Base-by-base conservation (phyloP, 2,329 filamentous ascomycete species). In the Dichotomopilus funicola region DNA sequence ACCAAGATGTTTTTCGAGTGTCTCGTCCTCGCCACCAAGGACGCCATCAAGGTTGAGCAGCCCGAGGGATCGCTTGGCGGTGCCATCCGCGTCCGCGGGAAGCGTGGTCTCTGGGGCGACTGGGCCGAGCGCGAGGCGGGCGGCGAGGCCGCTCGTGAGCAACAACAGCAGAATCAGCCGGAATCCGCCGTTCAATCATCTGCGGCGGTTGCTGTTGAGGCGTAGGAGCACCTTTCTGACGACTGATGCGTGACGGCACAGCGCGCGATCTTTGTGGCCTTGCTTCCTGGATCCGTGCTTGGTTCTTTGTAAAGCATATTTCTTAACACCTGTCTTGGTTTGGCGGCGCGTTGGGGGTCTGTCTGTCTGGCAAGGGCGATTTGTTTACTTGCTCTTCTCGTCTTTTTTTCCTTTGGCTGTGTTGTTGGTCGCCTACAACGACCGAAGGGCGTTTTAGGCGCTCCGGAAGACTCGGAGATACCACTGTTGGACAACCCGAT, bases 1-100 rank as follows among this genome's bases (percentile, higher is more conserved):
- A 99, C 94, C 44, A 96, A 96, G 79, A 96, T 99, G 91, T 99
- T 99, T 76, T 99, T 99, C 66, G 94, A 99, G 73, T 87, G 94
- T 53, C 78, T 99, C 31, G 94, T 99, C 3, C 79, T 99, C 47
- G 94, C 92, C 5, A 99, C 94, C 43, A 99, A 99, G 75, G 94
- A 99, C 69, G 94, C 94, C 34, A 88, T 99, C 73, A 96, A 96
- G 73, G 90, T 97, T 33, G 92, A 97, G 69, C 94, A 99, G 72
- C 81, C 81, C 49, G 77, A 85, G 59, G 81, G 80, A 11, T 67
- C 79, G 40, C 80, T 97, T 33, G 91, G 91, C 49, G 88, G 85
- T 2, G 81, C 87, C 11, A 89, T 99, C 66, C 80, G 86, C 56
- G 88, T 99, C 56, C 80, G 90, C 62, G 91, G 88, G 57, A 99